These are phyloP conservation scores for Penicillium sp. DNA, from an alignment of 2,329 filamentous ascomycete genomes.

Conservation along the genomic window DNA sequence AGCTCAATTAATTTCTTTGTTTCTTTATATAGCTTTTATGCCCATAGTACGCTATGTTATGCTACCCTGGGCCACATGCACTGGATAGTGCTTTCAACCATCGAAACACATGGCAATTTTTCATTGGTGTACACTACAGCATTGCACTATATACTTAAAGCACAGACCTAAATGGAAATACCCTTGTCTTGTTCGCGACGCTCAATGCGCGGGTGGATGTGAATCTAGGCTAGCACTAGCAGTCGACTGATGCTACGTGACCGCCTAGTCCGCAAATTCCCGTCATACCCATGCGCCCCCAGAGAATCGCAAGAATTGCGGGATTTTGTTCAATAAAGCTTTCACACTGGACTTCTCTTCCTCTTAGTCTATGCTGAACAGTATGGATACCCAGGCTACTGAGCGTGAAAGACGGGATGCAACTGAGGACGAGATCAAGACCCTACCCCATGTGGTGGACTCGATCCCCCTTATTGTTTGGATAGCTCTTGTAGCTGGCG, in stretches of 20 bases:
- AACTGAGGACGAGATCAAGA: not conserved
- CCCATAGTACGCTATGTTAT: not conserved
- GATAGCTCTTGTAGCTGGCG: not conserved
- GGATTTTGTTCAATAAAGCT: not conserved
- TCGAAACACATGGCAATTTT: too few species aligned
- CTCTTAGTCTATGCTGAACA: not conserved
- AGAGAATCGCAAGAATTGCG: not conserved
- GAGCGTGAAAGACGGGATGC: not conserved
- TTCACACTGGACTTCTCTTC: not conserved
- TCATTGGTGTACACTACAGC: too few species aligned
- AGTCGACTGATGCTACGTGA: not conserved
- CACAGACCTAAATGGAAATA: not conserved
- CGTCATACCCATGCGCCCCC: too few species aligned
- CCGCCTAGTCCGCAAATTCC: not conserved
- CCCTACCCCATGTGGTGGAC: not conserved
- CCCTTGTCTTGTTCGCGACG: not conserved
- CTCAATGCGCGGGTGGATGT: not conserved
- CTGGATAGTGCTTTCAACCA: too few species aligned
- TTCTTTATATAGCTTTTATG: not conserved
- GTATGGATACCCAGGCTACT: not conserved
- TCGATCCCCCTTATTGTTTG: not conserved
- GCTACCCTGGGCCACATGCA: not conserved
- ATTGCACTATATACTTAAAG: not conserved
- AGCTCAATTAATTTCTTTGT: not conserved
- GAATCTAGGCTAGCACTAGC: not conserved